A percentile compares a stretch with the other conserved stretches of the same genome.
Evolutionary conservation across 2,329 filamentous ascomycete species (phyloP).

Genomic region (Rhinocladiella mackenziei): DNA sequence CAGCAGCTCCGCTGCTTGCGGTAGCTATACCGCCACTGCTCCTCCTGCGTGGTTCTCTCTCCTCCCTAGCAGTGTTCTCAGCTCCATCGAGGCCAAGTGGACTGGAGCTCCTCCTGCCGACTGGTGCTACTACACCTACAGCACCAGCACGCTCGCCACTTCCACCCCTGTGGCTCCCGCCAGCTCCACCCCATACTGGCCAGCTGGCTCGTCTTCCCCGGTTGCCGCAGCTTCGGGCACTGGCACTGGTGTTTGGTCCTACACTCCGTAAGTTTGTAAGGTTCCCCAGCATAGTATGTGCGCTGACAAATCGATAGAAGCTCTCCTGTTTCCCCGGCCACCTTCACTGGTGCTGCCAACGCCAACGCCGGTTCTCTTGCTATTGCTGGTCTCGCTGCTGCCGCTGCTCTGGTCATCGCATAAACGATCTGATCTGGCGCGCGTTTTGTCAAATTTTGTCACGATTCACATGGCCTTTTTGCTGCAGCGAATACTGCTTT

Average conservation of each 20-base stretch:
- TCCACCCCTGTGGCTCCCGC: conserved; percentile 12
- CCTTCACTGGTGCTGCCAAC: conserved; percentile 34
- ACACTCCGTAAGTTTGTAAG: conserved; percentile 24
- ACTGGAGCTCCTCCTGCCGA: conserved; percentile 17
- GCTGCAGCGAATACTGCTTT: conserved; percentile 7
- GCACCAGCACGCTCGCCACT: conserved; percentile 9
- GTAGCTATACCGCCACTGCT: conserved; percentile 17
- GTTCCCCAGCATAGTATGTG: background rate
- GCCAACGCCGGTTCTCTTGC: conserved; percentile 32
- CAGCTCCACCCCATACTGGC: conserved; percentile 5
- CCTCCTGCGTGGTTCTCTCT: conserved; percentile 22
- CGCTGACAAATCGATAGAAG: conserved; percentile 20
- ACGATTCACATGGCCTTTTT: conserved; percentile 24
- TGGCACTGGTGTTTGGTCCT: conserved; percentile 20
- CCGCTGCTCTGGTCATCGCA: conserved; percentile 33
- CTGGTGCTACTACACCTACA: conserved; percentile 23
- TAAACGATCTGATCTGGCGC: conserved; percentile 25
- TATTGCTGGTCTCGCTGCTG: conserved; percentile 32
- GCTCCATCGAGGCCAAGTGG: conserved; percentile 19
- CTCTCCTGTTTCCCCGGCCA: conserved; percentile 21
- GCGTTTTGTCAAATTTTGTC: conserved; percentile 21
- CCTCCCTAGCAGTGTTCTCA: conserved; percentile 14
- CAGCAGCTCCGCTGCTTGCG: conserved; percentile 5
- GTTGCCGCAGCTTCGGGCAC: conserved; percentile 16
- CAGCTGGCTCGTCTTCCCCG: conserved; percentile 7